Base-by-base conservation (phyloP, 2,329 filamentous ascomycete genomes). In the Colletotrichum nymphaeae region DNA sequence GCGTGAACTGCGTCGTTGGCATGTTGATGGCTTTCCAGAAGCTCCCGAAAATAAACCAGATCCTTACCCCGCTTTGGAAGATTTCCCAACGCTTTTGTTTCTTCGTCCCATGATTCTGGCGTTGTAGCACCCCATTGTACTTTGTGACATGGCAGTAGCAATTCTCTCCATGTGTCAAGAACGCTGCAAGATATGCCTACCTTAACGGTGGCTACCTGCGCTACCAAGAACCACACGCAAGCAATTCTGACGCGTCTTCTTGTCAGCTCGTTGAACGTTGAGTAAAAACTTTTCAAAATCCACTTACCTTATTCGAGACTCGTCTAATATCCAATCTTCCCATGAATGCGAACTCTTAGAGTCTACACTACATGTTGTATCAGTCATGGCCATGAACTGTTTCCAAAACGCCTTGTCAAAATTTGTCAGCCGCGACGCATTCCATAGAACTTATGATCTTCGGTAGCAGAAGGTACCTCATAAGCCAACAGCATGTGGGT, bases 241-340 rank as follows among this genome's bases (percentile, higher is more conserved):
- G 63, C 42, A 22, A 64, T 32, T 37, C 68, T 72, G 22, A 5
- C 7, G 8, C 5, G 16, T 28, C 6, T 4, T 64, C 32, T 55
- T 32, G 11, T 14, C 4, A 35, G 6, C 12, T 2, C 24, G 16
- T 26, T 7, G 9, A 16, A 24, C 5, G 24, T 3, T 8, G 14
- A 35, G 3, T 5, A 22, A 6, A 7, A 26, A 4, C 26, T 26
- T 26, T 26, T 26, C 35, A 14, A 42, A 16, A 42, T 42, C 14
- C 7, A 69, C 2, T 9, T 19, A 74, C 72, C 72, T 73, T 3
- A 24, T 53, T 26, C 59, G 19, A 5, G 72, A 73, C 30, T 74
- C 72, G 14, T 57, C 37, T 4, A 72, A 35, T 5, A 74, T 56
- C 72, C 69, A 74, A 12, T 68, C 46, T 46, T 73, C 53, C 72